Conservation (phyloP, 2,329 filamentous ascomycete species). For the Hymenoscyphus fructigenus region DNA sequence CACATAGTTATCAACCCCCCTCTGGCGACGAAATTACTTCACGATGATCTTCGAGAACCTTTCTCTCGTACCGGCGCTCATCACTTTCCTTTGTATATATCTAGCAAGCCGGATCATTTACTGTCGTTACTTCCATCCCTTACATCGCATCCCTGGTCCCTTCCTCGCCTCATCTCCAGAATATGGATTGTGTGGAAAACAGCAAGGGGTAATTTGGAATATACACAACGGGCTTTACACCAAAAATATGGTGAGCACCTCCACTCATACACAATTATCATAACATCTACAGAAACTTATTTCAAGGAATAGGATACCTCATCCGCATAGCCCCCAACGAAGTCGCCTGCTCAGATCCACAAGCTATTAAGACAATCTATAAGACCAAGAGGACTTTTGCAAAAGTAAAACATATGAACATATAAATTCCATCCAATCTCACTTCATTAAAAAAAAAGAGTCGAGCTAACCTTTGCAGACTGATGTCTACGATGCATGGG, state of each 20-base stretch:
- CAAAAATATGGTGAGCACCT: neutral
- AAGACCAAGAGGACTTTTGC: neutral
- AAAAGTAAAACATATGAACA: too few species aligned
- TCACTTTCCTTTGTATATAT: too few species aligned
- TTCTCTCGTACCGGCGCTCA: too few species aligned
- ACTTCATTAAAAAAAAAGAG: too few species aligned
- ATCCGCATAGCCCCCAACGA: neutral
- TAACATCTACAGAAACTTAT: neutral
- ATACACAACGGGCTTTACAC: neutral
- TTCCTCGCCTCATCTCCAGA: neutral
- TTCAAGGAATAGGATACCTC: neutral
- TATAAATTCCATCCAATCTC: too few species aligned
- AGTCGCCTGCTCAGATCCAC: neutral
- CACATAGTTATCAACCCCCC: too few species aligned
- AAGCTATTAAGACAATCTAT: neutral
- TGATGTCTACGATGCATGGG: neutral
- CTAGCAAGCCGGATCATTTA: neutral
- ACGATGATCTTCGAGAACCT: too few species aligned
- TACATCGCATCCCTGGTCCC: neutral
- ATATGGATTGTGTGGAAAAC: neutral
- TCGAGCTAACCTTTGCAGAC: too few species aligned
- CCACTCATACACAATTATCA: neutral
- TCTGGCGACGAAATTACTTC: too few species aligned
- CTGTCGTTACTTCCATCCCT: neutral
- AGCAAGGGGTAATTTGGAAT: neutral